Conservation (phyloP, 1,284 basidiomycete species). For the Cerioporus squamosus region DNA sequence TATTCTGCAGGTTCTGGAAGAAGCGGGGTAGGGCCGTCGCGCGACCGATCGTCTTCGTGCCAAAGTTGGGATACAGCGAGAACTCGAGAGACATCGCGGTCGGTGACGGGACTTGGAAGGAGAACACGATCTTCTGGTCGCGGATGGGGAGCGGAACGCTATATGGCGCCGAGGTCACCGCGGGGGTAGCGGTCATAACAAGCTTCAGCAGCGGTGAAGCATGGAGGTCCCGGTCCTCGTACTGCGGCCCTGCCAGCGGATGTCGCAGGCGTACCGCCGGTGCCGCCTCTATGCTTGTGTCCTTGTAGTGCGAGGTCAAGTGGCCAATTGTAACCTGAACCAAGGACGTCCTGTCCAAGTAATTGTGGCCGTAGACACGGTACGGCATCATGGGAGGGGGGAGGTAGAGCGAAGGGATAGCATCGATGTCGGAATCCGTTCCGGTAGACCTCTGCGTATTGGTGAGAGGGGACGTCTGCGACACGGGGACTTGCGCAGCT, state of each 20-base stretch:
- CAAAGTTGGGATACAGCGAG: conserved; percentile 97
- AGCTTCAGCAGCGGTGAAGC: conserved; percentile 89
- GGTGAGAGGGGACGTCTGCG: conserved; percentile 35
- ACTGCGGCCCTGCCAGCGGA: conserved; percentile 67
- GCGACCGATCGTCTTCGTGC: conserved; percentile 96
- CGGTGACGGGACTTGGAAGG: conserved; percentile 85
- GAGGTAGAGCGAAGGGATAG: conserved; percentile 92
- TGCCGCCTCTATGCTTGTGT: conserved; percentile 28
- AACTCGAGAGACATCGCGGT: conserved; percentile 87
- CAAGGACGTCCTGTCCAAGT: conserved; percentile 87
- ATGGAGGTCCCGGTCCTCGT: conserved; percentile 64
- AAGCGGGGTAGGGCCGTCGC: conserved; percentile 86
- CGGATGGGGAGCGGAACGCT: conserved; percentile 86
- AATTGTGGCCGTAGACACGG: conserved; percentile 89
- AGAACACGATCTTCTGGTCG: conserved; percentile 82
- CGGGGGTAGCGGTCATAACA: conserved; percentile 86
- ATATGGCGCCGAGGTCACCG: conserved; percentile 85
- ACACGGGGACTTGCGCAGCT: conserved; percentile 16
- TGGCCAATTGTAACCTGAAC: conserved; percentile 90
- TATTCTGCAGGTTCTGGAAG: conserved; percentile 64
- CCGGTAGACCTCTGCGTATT: conserved; percentile 40
- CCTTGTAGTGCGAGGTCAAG: conserved; percentile 43
- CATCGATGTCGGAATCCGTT: conserved; percentile 79
- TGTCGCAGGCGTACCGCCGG: conserved; percentile 68
- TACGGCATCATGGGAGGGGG: conserved; percentile 99